Conservation (phyloP, 306 rosid species). For the Elaeagnus macrophylla region DNA sequence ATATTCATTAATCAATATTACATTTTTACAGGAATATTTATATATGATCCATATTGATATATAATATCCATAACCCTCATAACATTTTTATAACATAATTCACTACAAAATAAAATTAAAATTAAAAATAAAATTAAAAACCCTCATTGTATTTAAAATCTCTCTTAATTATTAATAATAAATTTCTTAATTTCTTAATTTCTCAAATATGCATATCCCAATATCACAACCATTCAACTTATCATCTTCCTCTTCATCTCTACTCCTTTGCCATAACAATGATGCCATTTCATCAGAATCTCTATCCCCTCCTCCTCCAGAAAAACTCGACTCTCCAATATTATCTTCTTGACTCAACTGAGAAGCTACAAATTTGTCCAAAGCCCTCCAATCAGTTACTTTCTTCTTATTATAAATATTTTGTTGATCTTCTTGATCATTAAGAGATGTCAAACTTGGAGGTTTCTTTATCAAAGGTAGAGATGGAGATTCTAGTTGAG, state of each 20-base stretch:
- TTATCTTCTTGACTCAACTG: constrained; percentile 67
- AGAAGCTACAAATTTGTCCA: constrained; percentile 96
- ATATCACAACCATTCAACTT: constrained; percentile 58
- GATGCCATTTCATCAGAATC: constrained; percentile 34
- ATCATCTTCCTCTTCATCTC: constrained; percentile 34
- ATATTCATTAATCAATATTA: constrained; percentile 25
- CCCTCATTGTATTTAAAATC: not conserved
- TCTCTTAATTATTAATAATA: constrained; percentile 6
- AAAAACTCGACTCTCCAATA: constrained; percentile 39
- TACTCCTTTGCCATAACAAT: constrained; percentile 38
- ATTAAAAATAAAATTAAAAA: constrained; percentile 4
- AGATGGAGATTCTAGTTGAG: constrained; percentile 69
- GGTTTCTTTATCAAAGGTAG: constrained; percentile 50
- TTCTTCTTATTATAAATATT: constrained; percentile 13
- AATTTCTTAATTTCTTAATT: constrained; percentile 33
- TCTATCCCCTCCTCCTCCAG: constrained; percentile 14
- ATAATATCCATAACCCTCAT: constrained; percentile 23
- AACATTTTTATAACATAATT: constrained; percentile 27
- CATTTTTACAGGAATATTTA: constrained; percentile 36
- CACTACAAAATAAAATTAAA: constrained; percentile 3
- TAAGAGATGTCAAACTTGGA: constrained; percentile 32
- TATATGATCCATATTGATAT: constrained; percentile 16
- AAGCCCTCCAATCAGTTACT: constrained; percentile 85
- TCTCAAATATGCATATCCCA: constrained; percentile 93
- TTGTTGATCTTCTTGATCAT: constrained; percentile 30